phyloP scores from a whole-genome alignment of 345 rosid species.

The Kernera saxatilis region DNA sequence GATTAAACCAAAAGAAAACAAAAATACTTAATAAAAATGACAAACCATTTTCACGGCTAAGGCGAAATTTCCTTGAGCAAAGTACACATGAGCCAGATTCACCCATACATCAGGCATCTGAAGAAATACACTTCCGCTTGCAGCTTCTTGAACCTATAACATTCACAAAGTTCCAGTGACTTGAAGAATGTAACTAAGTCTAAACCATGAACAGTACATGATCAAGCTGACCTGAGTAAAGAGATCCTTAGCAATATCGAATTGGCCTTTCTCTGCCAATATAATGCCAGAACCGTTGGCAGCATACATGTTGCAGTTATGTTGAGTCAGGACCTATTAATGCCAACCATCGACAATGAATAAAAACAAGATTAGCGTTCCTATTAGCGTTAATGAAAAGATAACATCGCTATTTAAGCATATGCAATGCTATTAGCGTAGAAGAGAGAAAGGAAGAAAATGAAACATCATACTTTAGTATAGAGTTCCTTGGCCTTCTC shows the following conservation, averaged over 20 bases:
- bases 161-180: conserved; percentile 13
- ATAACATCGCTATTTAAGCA: background rate
- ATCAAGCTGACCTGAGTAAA: conserved; percentile 66
- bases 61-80: conserved; percentile 94
- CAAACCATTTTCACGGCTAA: conserved; percentile 95
- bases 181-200: background rate
- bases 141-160: conserved; percentile 95
- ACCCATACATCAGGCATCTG: conserved; percentile 99
- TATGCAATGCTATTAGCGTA: background rate
- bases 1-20: background rate
- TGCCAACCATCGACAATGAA: background rate
- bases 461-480: conserved; percentile 54
- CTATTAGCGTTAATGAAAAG: background rate
- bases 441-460: conserved; percentile 2
- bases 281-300: conserved; percentile 97
- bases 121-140: conserved; percentile 91
- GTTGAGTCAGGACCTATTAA: conserved; percentile 81
- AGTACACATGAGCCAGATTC: conserved; percentile 94
- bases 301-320: conserved; percentile 83
- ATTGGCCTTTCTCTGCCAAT: conserved; percentile 95
- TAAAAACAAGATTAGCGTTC: background rate
- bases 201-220: conserved; percentile 10
- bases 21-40: background rate
- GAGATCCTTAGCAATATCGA: conserved; percentile 91
- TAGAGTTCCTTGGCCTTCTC: conserved; percentile 97